Base-by-base conservation (phyloP, 768 basidiomycete species). In the Rhizopogon rudus region DNA sequence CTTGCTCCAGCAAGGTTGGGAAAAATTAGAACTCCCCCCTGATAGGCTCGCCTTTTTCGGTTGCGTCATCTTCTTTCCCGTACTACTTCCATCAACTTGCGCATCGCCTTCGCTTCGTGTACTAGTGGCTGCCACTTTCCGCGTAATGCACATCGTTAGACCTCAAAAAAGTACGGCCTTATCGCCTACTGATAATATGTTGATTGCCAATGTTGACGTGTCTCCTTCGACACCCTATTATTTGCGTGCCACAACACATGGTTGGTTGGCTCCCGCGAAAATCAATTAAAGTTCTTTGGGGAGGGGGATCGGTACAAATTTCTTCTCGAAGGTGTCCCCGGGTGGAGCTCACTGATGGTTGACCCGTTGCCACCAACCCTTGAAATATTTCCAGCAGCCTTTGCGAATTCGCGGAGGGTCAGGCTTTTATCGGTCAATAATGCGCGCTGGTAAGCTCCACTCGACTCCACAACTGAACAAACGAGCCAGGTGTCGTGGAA, bases 291-390 rank as follows among this genome's bases (percentile, higher is more conserved):
- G 33, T 49, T 49, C 48, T 49, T 39, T 13, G 28, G 31, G 25
- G 50, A 55, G 49, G 57, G 52, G 40, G 52, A 61, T 62, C 57
- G 61, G 50, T 50, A 40, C 4, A 31, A 49, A 10, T 22, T 25
- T 9, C 48, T 49, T 37, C 20, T 33, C 22, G 9, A 17, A 16
- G 10, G 31, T 33, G 9, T 48, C 45, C 2, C 9, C 1, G 31
- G 12, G 35, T 37, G 14, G 8, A 35, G 22, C 20, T 25, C 22
- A 9, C 14, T 49, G 48, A 49, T 49, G 35, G 25, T 25, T 25
- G 31, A 33, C 31, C 31, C 31, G 46, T 14, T 14, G 29, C 14
- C 31, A 35, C 17, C 33, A 8, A 33, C 17, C 4, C 3, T 49
- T 13, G 17, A 33, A 31, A 17, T 20, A 33, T n/a, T 46, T 46